Evolutionary conservation across 495 filamentous ascomycete genomes (phyloP), one percentile per base, ranked within the genome.

Genomic region (Glarea lozoyensis): DNA sequence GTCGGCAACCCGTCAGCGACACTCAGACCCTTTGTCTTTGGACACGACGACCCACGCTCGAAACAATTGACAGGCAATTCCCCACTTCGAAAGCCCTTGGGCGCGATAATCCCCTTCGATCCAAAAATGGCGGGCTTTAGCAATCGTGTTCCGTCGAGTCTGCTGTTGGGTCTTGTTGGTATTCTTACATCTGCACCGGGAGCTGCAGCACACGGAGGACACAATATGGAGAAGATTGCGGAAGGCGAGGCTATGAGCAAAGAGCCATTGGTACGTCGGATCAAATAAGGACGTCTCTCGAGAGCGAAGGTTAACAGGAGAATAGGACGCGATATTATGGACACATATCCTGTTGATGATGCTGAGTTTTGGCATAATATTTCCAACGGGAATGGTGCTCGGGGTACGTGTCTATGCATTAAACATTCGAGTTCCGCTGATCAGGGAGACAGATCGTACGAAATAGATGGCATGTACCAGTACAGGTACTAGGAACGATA

Each of bases 311-410:
- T 22, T 19, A 37, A 32, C 18, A 23, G 33, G 24, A 37, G 5
- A 32, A 23, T 37, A 32, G 32, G 40, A 37, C 16, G 31, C 29
- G 32, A 53, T 53, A 50, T 43, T 98, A 79, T 98, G 90, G 92
- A 66, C 81, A 21, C 92, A 98, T 61, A 96, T 98, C 53, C 71
- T 93, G 43, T 57, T 93, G n/a, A 88, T 94, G 73, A 81, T 80
- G 45, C 51, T 86, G 20, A 71, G 87, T 19, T 97, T 93, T 71
- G 92, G 92, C 40, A 63, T 97, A 36, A 72, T 97, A 30, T 96
- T 97, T 54, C 92, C 92, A 7, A 67, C 86, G 16, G 92, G 93
- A 35, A 96, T 98, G 90, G 90, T 98, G 24, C 68, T 97, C 10
- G 90, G 92, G 24, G 84, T 90, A 76, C 49, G 78, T 67, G 35